Percentiles rank a stretch among this genome's conserved stretches.
Conservation (phyloP, 73 alveolate genomes). For the Breviolum minutum region DNA sequence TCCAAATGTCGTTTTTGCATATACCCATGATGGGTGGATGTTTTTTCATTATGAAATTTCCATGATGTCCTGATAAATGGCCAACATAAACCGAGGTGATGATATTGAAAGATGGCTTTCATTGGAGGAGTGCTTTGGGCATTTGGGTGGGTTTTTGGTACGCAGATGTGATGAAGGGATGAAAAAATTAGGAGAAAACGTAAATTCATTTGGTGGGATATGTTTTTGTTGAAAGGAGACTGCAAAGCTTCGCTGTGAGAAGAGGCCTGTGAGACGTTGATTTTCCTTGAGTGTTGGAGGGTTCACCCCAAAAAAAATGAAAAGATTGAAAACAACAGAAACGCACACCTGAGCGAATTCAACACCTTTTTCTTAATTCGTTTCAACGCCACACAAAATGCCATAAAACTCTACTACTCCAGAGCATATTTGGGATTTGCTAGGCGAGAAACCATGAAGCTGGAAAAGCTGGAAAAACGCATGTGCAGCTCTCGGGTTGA, state of each 20-base stretch:
- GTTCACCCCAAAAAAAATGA: not conserved
- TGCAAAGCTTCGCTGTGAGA: constrained; percentile 34
- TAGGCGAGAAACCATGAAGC: constrained; percentile 52
- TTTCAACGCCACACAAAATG: too few relatives aligned
- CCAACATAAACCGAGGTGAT: not conserved
- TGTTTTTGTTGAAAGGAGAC: constrained; percentile 5
- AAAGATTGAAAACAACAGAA: not conserved
- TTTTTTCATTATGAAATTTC: too few relatives aligned
- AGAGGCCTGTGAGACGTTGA: not conserved
- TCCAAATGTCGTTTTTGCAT: not conserved
- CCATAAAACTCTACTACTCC: too few relatives aligned
- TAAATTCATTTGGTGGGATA: not conserved
- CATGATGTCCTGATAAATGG: too few relatives aligned
- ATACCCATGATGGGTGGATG: too few relatives aligned
- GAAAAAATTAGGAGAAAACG: not conserved
- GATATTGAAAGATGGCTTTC: constrained; percentile 13
- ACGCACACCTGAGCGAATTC: too few relatives aligned
- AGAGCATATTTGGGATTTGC: not conserved
- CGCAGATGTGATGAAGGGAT: not conserved
- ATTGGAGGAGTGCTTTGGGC: not conserved
- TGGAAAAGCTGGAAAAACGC: constrained; percentile 84
- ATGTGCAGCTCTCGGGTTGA: not conserved
- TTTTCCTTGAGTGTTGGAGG: not conserved
- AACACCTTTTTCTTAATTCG: too few relatives aligned
- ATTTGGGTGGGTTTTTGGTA: not conserved